phyloP scores from a whole-genome alignment of 495 filamentous ascomycete species.

The Thermothielavioides terrestris region DNA sequence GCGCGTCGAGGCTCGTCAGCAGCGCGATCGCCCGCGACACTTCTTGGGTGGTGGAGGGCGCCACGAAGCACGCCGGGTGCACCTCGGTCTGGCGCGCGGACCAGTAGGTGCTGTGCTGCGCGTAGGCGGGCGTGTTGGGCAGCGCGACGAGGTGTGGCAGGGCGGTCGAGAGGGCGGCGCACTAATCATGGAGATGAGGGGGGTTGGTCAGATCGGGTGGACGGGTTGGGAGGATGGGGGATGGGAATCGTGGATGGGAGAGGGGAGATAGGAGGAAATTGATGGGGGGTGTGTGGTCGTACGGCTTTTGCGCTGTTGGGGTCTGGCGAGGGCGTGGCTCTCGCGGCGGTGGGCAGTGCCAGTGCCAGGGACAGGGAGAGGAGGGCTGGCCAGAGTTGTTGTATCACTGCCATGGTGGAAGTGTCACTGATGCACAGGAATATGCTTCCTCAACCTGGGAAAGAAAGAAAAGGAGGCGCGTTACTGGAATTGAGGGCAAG shows the following conservation, averaged over 20 bases:
- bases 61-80: slow-evolving; percentile 35
- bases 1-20: slow-evolving; percentile 24
- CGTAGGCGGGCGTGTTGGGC: slow-evolving; percentile 14
- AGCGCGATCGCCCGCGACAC: slow-evolving; percentile 33
- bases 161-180: slow-evolving; percentile 6
- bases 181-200: slow-evolving; percentile 10
- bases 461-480: too few relatives aligned
- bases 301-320: not conserved
- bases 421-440: not conserved
- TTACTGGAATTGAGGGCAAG: too few relatives aligned
- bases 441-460: not conserved
- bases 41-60: slow-evolving; percentile 27
- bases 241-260: too few relatives aligned
- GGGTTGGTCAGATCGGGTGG: not conserved
- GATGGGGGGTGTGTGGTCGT: not conserved
- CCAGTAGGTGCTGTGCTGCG: slow-evolving; percentile 35
- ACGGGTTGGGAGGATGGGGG: not conserved
- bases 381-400: not conserved
- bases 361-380: not conserved
- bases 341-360: not conserved
- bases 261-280: too few relatives aligned
- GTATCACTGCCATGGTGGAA: not conserved
- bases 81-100: slow-evolving; percentile 35
- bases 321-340: too few relatives aligned
- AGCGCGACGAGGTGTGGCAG: slow-evolving; percentile 16